Evolutionary conservation across 148 eudicot species (phyloP).

Genomic region (Silene latifolia): DNA sequence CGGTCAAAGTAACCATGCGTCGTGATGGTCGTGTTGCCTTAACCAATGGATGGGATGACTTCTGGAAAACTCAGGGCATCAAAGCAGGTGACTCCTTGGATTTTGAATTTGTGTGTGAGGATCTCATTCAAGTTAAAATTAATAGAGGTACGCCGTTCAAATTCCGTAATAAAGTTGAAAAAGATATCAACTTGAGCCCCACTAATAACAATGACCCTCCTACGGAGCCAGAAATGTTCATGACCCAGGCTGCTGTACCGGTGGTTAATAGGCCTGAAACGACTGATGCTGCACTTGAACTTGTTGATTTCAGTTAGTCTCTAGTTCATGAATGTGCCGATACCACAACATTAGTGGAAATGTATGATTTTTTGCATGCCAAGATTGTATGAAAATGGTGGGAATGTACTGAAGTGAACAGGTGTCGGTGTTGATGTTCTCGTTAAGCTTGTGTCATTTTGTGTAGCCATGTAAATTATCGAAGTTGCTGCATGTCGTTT

Average conservation of each 20-base stretch:
- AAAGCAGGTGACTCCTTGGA: slow-evolving; percentile 20
- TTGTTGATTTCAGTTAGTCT: too few relatives aligned
- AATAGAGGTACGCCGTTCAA: slow-evolving; percentile 1
- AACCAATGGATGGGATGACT: slow-evolving; percentile 29
- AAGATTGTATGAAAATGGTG: background rate
- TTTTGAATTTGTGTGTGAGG: slow-evolving; percentile 20
- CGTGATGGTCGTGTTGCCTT: slow-evolving; percentile 17
- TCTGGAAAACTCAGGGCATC: slow-evolving; percentile 26
- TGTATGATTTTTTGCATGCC: background rate
- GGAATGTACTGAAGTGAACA: too few relatives aligned
- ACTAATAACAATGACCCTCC: background rate
- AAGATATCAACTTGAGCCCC: background rate
- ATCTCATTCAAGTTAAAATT: slow-evolving; percentile 21
- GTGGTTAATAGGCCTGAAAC: background rate
- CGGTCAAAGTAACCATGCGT: slow-evolving; percentile 17
- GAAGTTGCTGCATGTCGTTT: too few relatives aligned
- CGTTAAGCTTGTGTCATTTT: too few relatives aligned
- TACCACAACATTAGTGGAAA: background rate
- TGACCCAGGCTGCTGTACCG: background rate
- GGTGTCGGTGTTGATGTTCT: too few relatives aligned
- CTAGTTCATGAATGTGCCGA: background rate
- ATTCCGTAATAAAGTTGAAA: background rate
- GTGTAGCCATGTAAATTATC: too few relatives aligned
- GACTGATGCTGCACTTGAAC: too few relatives aligned
- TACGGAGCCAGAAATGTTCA: background rate